Conservation (phyloP, 2,329 filamentous ascomycete species). For the Claviceps africana region DNA sequence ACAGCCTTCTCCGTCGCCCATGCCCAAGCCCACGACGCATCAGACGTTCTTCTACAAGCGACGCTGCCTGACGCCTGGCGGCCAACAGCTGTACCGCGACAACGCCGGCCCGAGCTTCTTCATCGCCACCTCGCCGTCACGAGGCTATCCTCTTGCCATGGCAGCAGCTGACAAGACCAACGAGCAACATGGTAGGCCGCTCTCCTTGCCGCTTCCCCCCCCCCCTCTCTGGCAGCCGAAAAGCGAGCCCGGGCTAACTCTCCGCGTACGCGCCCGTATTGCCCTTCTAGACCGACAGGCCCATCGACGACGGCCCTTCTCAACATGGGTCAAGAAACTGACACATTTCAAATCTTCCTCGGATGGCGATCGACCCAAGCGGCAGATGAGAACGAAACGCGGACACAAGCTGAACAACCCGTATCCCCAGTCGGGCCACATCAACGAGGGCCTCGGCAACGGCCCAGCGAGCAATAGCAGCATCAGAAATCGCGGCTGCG, state of each 20-base stretch:
- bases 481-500: constrained; percentile 8
- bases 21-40: background rate
- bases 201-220: background rate
- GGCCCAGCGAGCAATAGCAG: constrained; percentile 11
- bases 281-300: constrained; percentile 44
- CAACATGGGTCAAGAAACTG: constrained; percentile 87
- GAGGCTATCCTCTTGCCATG: constrained; percentile 1
- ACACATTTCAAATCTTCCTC: constrained; percentile 71
- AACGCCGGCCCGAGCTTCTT: background rate
- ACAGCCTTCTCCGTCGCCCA: background rate
- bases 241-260: constrained; percentile 15
- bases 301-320: constrained; percentile 70
- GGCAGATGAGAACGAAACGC: constrained; percentile 38
- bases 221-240: background rate
- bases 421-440: constrained; percentile 68
- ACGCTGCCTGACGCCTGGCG: background rate
- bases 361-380: constrained; percentile 34
- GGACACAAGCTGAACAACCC: constrained; percentile 66
- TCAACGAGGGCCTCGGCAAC: constrained; percentile 19
- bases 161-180: constrained; percentile 4
- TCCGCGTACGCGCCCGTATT: background rate
- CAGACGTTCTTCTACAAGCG: background rate
- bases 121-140: background rate
- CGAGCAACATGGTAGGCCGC: constrained; percentile 5
- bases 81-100: background rate